Conservation (phyloP, 345 rosid species). For the Microthlaspi erraticum region DNA sequence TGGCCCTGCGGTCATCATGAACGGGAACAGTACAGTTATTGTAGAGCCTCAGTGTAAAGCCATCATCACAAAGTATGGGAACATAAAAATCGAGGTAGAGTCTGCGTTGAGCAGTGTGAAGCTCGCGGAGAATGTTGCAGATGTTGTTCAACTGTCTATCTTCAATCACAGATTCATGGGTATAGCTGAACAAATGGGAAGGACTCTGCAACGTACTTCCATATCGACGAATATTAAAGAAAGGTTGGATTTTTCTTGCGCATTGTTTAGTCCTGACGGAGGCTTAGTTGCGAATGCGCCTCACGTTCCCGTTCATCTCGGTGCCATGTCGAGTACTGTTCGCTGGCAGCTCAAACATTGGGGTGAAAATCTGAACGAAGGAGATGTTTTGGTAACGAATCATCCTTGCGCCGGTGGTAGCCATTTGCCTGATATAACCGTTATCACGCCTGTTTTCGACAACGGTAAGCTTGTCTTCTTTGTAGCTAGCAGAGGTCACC, state of each 20-base stretch:
- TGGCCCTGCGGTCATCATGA: slow-evolving; percentile 95
- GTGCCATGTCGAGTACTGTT: slow-evolving; percentile 97
- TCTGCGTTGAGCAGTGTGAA: slow-evolving; percentile 47
- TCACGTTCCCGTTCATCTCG: slow-evolving; percentile 95
- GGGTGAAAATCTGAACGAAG: slow-evolving; percentile 76
- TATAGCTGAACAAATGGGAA: slow-evolving; percentile 99
- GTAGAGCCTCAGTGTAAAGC: slow-evolving; percentile 91
- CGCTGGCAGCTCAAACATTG: slow-evolving; percentile 88
- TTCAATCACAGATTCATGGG: slow-evolving; percentile 99
- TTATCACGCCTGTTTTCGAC: slow-evolving; percentile 89
- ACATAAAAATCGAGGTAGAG: slow-evolving; percentile 78
- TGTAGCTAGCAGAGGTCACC: slow-evolving; percentile 98
- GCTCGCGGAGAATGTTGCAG: slow-evolving; percentile 77
- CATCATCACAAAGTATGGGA: slow-evolving; percentile 80
- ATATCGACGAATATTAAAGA: slow-evolving; percentile 97
- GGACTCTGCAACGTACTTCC: slow-evolving; percentile 95
- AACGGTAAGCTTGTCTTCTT: slow-evolving; percentile 81
- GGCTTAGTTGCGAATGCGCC: slow-evolving; percentile 98
- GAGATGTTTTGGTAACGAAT: slow-evolving; percentile 91
- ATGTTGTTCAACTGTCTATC: slow-evolving; percentile 94
- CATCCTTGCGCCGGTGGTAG: slow-evolving; percentile 99
- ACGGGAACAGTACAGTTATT: slow-evolving; percentile 93
- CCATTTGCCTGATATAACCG: slow-evolving; percentile 97
- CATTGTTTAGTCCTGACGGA: slow-evolving; percentile 93
- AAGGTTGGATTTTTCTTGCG: slow-evolving; percentile 94